Conservation (phyloP, 1,284 basidiomycete genomes). For the Cerioporus squamosus region DNA sequence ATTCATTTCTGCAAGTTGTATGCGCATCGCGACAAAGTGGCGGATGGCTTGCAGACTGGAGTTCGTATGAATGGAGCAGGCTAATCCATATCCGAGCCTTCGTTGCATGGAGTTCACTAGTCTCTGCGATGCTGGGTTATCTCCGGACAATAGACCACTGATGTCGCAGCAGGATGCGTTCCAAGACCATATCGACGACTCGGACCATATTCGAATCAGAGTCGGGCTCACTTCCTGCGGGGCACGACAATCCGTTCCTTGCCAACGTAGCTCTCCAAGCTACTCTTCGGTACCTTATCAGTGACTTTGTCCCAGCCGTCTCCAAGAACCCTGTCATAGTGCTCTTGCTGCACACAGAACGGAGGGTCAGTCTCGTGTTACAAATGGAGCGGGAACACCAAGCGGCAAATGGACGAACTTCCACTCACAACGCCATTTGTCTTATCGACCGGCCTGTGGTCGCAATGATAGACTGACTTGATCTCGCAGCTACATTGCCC, state of each 20-base stretch:
- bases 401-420: neutral
- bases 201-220: too few relatives aligned
- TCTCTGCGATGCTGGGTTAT: too few relatives aligned
- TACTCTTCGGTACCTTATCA: conserved; percentile 51
- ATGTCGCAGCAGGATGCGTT: too few relatives aligned
- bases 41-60: too few relatives aligned
- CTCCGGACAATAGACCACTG: too few relatives aligned
- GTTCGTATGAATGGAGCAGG: too few relatives aligned
- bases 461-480: neutral
- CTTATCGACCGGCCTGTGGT: neutral
- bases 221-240: conserved; percentile 42
- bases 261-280: conserved; percentile 44
- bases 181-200: too few relatives aligned
- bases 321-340: conserved; percentile 60
- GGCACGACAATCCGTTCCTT: conserved; percentile 52
- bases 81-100: too few relatives aligned
- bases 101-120: too few relatives aligned
- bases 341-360: conserved; percentile 59
- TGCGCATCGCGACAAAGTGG: too few relatives aligned
- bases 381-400: conserved; percentile 58
- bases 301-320: conserved; percentile 58
- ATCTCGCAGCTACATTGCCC: neutral
- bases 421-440: neutral
- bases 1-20: too few relatives aligned
- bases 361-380: conserved; percentile 61